Base-by-base conservation (phyloP, 1,139 yeast species). In the Sugiyamaella castrensis region DNA sequence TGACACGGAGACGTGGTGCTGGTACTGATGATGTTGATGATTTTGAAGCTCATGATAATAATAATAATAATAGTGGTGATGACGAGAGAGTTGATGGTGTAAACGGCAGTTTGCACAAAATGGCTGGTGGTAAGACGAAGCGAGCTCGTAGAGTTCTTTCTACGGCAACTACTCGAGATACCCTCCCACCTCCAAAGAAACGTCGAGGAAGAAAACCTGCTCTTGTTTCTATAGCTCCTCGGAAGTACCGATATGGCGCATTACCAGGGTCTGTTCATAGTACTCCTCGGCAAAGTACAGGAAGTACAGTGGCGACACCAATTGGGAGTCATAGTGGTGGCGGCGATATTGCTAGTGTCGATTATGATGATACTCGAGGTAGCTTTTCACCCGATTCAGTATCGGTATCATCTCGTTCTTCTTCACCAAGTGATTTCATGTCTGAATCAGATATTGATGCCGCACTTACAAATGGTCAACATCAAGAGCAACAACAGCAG, bases 401-500 rank as follows among this genome's bases (percentile, higher is more conserved):
- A 5, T 61, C 67, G 1, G 59, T 63, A 8, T 59, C 67, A 4
- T 58, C 67, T 1, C 55, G 63, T 16, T 60, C 68, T 15, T 67
- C 71, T 7, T 65, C 69, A 13, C 61, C 68, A 2, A 67, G 63
- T 57, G 68, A 57, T 42, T 64, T 59, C 56, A 61, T 58, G 61
- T 63, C 65, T 34, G 70, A 63, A 37, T 53, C 61, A 6, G 70
- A 66, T 53, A 53, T 53, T 55, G 63, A 52, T 57, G 62, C 57
- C 15, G 59, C 54, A 5, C 35, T 45, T 12, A 45, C 48, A 11
- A 39, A 39, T 28, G 43, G 44, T 24, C 57, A 12, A 60, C 54
- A 12, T 57, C 47, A 35, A 4, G 13, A 31, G 6, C 34, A 31
- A 31, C 24, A 19, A 13, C 34, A 31, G 6, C 24, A 19, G 24